These are phyloP conservation scores for Erysimum cheiri DNA, from an alignment of 441 rosid genomes.

Conservation along the genomic window DNA sequence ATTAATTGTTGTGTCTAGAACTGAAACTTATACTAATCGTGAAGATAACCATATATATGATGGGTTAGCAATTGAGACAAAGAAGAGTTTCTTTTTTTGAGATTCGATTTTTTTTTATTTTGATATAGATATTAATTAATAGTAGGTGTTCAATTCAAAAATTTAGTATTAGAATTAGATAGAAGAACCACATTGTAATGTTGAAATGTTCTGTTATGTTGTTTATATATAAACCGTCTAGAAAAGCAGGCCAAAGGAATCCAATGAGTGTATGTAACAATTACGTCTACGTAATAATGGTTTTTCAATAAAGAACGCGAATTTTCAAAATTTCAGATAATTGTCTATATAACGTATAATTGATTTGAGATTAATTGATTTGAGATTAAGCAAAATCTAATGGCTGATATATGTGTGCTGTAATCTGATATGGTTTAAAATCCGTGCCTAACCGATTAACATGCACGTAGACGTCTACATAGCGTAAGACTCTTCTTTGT, in stretches of 20 bases:
- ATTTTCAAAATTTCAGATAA: neutral
- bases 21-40: neutral
- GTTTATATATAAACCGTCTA: constrained; percentile 28
- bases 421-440: constrained; percentile 15
- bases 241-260: constrained; percentile 4
- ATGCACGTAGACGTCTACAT: constrained; percentile 19
- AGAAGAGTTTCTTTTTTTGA: too few species aligned
- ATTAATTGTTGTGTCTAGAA: constrained; percentile 2
- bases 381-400: neutral
- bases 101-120: neutral
- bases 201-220: constrained; percentile 17
- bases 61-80: too few species aligned
- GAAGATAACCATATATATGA: neutral
- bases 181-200: neutral
- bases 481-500: constrained; percentile 14
- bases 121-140: neutral
- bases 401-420: constrained; percentile 1
- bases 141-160: neutral
- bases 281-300: neutral
- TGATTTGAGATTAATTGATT: too few species aligned
- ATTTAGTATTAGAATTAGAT: neutral
- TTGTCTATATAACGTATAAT: neutral
- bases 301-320: neutral
- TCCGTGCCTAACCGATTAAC: constrained; percentile 32
- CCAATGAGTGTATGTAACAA: neutral